Percentiles rank a stretch among this genome's conserved stretches.
These are phyloP conservation scores for Aspergillus cavernicola DNA, from an alignment of 495 filamentous ascomycete species.

Conservation along the genomic window DNA sequence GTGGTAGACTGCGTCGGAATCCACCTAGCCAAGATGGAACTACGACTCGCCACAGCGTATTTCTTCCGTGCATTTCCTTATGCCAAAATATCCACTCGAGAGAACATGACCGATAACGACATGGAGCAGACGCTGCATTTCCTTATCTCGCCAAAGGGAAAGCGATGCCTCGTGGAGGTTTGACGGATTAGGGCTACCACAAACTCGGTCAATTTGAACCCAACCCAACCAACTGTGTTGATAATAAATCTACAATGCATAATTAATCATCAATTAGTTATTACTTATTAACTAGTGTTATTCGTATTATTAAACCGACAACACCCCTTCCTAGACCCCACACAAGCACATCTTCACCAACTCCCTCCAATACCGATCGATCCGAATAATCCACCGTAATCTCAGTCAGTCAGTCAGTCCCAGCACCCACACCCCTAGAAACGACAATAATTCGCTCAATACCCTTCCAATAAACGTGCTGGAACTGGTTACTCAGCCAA, in stretches of 20 bases:
- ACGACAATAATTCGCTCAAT: slow-evolving; percentile 39
- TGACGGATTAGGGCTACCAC: no score
- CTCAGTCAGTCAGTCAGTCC: no score
- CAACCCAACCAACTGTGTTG: background rate
- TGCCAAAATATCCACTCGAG: slow-evolving; percentile 18
- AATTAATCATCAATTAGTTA: no score
- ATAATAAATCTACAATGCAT: background rate
- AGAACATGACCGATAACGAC: slow-evolving; percentile 43
- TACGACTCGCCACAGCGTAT: slow-evolving; percentile 29
- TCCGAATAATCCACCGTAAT: slow-evolving; percentile 43
- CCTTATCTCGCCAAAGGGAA: slow-evolving; percentile 38
- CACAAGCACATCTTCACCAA: slow-evolving; percentile 39
- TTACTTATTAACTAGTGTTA: no score
- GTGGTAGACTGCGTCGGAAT: slow-evolving; percentile 38
- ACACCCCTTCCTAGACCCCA: slow-evolving; percentile 28
- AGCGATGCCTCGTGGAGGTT: slow-evolving; percentile 34
- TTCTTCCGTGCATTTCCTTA: slow-evolving; percentile 34
- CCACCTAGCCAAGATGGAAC: slow-evolving; percentile 34
- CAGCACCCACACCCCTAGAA: slow-evolving; percentile 33
- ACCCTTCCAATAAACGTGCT: slow-evolving; percentile 39
- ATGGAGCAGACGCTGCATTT: slow-evolving; percentile 43
- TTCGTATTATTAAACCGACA: no score
- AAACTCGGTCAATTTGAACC: no score
- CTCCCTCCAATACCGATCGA: slow-evolving; percentile 38
- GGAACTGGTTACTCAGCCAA: slow-evolving; percentile 35